phyloP scores from a whole-genome alignment of 495 filamentous ascomycete genomes.

The Tuber melanosporum region DNA sequence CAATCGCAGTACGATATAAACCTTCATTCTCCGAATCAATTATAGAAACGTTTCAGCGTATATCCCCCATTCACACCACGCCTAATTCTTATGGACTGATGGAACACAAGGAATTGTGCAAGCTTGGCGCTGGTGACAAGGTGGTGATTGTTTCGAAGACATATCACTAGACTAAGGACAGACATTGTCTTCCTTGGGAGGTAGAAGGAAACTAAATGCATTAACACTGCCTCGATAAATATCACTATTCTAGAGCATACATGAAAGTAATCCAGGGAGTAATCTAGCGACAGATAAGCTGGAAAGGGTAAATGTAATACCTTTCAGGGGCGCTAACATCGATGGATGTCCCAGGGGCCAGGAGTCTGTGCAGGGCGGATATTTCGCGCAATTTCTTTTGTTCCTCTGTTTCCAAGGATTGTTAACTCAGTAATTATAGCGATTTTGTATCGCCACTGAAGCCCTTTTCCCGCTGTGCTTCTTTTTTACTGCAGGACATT shows the following conservation, averaged over 20 bases:
- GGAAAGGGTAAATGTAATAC: constrained; percentile 6
- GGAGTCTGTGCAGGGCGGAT: constrained; percentile 29
- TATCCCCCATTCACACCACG: neutral
- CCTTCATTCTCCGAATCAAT: constrained; percentile 23
- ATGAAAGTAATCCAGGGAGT: neutral
- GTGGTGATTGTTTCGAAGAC: neutral
- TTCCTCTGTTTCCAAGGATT: constrained; percentile 11
- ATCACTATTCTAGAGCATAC: neutral
- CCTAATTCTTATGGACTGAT: neutral
- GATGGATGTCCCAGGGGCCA: constrained; percentile 28
- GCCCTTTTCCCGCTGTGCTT: neutral
- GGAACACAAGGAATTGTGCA: neutral
- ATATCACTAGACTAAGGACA: constrained; percentile 36
- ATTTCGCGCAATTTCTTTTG: constrained; percentile 17
- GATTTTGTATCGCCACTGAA: constrained; percentile 16
- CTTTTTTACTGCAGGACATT: constrained; percentile 1
- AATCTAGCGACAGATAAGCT: constrained; percentile 6
- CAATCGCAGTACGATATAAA: constrained; percentile 33
- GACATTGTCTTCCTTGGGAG: constrained; percentile 31
- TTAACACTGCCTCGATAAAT: neutral
- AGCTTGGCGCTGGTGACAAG: neutral
- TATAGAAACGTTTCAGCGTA: neutral
- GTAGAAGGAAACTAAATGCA: constrained; percentile 4
- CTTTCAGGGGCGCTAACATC: constrained; percentile 33
- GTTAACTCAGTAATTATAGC: constrained; percentile 5